Percentiles rank a stretch among this genome's conserved stretches.
Evolutionary conservation across 306 rosid genomes (phyloP).

Genomic region (Malus sylvestris): DNA sequence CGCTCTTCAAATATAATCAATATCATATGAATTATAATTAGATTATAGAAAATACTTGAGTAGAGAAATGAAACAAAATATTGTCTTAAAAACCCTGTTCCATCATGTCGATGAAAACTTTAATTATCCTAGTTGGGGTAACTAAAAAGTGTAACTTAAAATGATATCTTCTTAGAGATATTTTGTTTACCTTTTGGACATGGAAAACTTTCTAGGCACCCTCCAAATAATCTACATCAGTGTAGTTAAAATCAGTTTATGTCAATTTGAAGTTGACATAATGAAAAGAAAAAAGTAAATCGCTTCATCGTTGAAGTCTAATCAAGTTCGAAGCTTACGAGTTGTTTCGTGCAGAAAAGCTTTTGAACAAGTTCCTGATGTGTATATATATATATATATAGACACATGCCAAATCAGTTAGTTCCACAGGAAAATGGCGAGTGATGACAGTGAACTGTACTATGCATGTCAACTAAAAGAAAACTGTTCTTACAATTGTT

Average conservation of each 20-base stretch:
- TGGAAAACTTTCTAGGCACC: not conserved
- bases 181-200: slow-evolving; percentile 20
- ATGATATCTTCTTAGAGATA: no score
- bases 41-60: no score
- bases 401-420: not conserved
- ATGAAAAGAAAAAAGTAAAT: not conserved
- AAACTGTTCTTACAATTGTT: slow-evolving; percentile 1
- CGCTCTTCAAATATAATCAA: no score
- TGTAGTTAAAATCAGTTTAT: not conserved
- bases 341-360: not conserved
- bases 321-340: slow-evolving; percentile 14
- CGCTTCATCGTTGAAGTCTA: not conserved
- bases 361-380: slow-evolving; percentile 17
- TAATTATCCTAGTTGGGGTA: not conserved
- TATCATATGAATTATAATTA: no score
- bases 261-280: not conserved
- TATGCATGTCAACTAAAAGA: not conserved
- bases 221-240: not conserved
- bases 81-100: no score
- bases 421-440: not conserved
- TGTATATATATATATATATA: no score
- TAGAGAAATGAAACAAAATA: no score
- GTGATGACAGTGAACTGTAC: not conserved
- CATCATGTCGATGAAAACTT: not conserved
- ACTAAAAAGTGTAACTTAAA: not conserved